A percentile compares a stretch with the other conserved stretches of the same genome.
These are phyloP conservation scores for Sporisorium exsertum DNA, from an alignment of 1,284 basidiomycete genomes.

Conservation along the genomic window DNA sequence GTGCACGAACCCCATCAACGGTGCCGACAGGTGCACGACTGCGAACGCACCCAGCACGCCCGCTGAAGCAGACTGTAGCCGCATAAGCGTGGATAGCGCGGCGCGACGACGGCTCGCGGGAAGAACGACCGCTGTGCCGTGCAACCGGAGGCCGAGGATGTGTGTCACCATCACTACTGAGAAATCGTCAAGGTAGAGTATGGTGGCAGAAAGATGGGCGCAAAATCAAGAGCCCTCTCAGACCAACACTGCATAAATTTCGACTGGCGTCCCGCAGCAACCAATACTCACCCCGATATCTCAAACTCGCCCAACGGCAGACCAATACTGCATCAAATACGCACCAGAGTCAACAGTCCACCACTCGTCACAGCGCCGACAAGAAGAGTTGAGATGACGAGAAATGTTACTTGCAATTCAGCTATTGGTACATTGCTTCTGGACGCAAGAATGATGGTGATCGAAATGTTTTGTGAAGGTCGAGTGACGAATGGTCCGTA, in stretches of 20 bases:
- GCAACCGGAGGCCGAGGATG: conserved; percentile 20
- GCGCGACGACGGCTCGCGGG: conserved; percentile 4
- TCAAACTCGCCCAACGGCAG: neutral
- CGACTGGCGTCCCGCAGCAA: neutral
- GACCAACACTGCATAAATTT: conserved; percentile 12
- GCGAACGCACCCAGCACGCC: conserved; percentile 21
- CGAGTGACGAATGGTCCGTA: neutral
- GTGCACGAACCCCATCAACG: conserved; percentile 27
- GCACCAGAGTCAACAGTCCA: neutral
- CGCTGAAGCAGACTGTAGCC: conserved; percentile 30
- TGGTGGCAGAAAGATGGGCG: neutral
- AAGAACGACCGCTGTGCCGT: conserved; percentile 3
- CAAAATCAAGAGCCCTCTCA: neutral
- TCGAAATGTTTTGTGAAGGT: neutral
- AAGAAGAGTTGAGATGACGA: neutral
- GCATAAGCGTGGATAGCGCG: conserved; percentile 5
- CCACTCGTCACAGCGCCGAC: neutral
- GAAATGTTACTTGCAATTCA: conserved; percentile 9
- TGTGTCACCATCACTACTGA: conserved; percentile 16
- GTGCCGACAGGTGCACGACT: conserved; percentile 37
- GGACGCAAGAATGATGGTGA: neutral
- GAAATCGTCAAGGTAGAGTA: neutral
- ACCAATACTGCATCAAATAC: neutral
- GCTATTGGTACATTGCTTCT: conserved; percentile 36
- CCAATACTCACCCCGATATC: neutral